phyloP scores from a whole-genome alignment of 2,329 filamentous ascomycete species.

The Alternaria sp. region DNA sequence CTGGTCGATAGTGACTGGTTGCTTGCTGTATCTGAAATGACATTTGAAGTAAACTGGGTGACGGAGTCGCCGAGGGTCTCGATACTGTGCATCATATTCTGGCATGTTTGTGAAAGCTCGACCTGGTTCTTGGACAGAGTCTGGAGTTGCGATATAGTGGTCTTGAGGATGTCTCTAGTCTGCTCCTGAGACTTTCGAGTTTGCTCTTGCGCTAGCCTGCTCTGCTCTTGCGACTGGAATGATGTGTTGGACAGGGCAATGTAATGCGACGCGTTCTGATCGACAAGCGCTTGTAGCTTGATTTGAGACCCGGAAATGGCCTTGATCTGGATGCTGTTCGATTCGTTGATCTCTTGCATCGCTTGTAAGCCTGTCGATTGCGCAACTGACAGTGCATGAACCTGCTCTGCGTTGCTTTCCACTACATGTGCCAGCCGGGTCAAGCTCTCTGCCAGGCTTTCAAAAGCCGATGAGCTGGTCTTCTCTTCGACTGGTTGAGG shows the following conservation, averaged over 20 bases:
- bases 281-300: conserved; percentile 42
- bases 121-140: conserved; percentile 40
- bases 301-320: conserved; percentile 43
- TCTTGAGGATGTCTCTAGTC: conserved; percentile 38
- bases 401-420: conserved; percentile 43
- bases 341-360: conserved; percentile 52
- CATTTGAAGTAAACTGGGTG: conserved; percentile 23
- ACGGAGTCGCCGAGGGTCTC: conserved; percentile 34
- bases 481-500: conserved; percentile 16
- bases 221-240: conserved; percentile 43
- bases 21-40: conserved; percentile 30
- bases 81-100: conserved; percentile 43
- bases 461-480: conserved; percentile 29
- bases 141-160: conserved; percentile 42
- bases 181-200: conserved; percentile 33
- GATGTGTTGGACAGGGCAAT: conserved; percentile 47
- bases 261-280: conserved; percentile 48
- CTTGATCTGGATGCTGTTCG: conserved; percentile 48
- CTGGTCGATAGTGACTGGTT: conserved; percentile 17
- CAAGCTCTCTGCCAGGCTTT: conserved; percentile 36
- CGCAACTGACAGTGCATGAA: conserved; percentile 46
- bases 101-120: conserved; percentile 41
- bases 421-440: conserved; percentile 41
- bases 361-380: conserved; percentile 46
- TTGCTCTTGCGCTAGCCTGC: conserved; percentile 25